phyloP scores from a whole-genome alignment of 1,139 yeast genomes.

The Pneumocystis wakefieldiae region DNA sequence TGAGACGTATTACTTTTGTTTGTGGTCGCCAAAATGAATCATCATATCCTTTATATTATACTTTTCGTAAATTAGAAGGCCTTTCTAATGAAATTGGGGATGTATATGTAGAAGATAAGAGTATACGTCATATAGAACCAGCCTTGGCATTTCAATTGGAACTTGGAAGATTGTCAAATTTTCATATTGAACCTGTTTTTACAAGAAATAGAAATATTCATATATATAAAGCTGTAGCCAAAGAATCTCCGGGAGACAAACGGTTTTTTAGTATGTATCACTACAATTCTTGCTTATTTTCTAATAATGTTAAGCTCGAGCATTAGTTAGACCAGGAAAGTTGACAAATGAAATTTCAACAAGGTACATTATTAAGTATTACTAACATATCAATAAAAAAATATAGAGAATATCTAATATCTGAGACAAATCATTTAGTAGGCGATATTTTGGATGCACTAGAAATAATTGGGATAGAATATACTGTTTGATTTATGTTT shows the following conservation, averaged over 20 bases:
- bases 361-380: not conserved
- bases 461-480: slow-evolving; percentile 85
- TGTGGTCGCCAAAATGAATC: slow-evolving; percentile 64
- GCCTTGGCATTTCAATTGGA: slow-evolving; percentile 96
- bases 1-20: slow-evolving; percentile 87
- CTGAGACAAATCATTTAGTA: slow-evolving; percentile 93
- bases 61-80: slow-evolving; percentile 81
- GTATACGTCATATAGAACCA: slow-evolving; percentile 94
- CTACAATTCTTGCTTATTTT: not conserved
- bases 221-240: slow-evolving; percentile 91
- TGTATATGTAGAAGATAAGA: slow-evolving; percentile 41
- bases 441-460: slow-evolving; percentile 86
- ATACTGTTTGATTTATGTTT: slow-evolving; percentile 93
- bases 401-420: slow-evolving; percentile 69
- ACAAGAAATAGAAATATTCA: slow-evolving; percentile 96
- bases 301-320: slow-evolving; percentile 37
- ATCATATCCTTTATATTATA: slow-evolving; percentile 83
- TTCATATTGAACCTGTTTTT: slow-evolving; percentile 84
- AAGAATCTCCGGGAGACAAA: slow-evolving; percentile 84
- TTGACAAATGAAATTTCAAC: slow-evolving; percentile 85
- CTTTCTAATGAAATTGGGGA: slow-evolving; percentile 25
- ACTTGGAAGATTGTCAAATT: slow-evolving; percentile 83
- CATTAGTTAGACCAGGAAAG: slow-evolving; percentile 91
- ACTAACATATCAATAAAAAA: not conserved
- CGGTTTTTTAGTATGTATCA: slow-evolving; percentile 48